phyloP scores from a whole-genome alignment of 2,329 filamentous ascomycete species.

The Keithomyces neogunnii region DNA sequence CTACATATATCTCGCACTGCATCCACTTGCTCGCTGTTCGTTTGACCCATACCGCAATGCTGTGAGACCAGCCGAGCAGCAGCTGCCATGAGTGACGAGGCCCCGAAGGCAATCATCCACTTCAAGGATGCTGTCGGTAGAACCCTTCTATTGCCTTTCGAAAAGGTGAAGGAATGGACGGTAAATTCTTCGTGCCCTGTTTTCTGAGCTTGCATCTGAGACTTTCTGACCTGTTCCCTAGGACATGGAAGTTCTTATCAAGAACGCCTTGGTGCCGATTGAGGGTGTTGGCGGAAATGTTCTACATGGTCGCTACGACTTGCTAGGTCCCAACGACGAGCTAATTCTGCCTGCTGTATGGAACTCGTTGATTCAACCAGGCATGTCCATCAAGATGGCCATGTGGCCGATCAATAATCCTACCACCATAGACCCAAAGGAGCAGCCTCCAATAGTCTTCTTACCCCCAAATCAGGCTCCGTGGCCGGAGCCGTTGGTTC shows the following conservation, averaged over 20 bases:
- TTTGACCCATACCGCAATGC: too few relatives aligned
- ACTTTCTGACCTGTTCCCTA: slow-evolving; percentile 21
- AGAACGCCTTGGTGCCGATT: slow-evolving; percentile 75
- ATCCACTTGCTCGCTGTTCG: too few relatives aligned
- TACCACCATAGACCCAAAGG: not conserved
- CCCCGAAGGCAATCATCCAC: slow-evolving; percentile 62
- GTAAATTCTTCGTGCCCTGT: slow-evolving; percentile 38
- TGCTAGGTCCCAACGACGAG: slow-evolving; percentile 70
- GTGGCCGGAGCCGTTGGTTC: not conserved
- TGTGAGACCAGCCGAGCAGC: too few relatives aligned
- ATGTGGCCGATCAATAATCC: slow-evolving; percentile 50
- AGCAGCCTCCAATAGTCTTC: not conserved
- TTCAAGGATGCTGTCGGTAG: slow-evolving; percentile 91
- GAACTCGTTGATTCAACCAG: slow-evolving; percentile 73
- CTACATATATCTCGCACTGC: too few relatives aligned
- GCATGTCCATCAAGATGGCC: slow-evolving; percentile 45
- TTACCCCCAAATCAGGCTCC: too few relatives aligned
- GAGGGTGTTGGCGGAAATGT: slow-evolving; percentile 70
- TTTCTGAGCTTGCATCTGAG: not conserved
- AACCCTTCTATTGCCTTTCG: slow-evolving; percentile 87
- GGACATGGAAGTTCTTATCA: slow-evolving; percentile 81
- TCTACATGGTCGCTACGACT: slow-evolving; percentile 69
- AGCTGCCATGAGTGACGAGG: slow-evolving; percentile 12
- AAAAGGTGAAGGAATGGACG: slow-evolving; percentile 74
- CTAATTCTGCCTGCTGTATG: slow-evolving; percentile 72